These are phyloP conservation scores for Comarum palustre DNA, from an alignment of 306 rosid species.

Conservation along the genomic window DNA sequence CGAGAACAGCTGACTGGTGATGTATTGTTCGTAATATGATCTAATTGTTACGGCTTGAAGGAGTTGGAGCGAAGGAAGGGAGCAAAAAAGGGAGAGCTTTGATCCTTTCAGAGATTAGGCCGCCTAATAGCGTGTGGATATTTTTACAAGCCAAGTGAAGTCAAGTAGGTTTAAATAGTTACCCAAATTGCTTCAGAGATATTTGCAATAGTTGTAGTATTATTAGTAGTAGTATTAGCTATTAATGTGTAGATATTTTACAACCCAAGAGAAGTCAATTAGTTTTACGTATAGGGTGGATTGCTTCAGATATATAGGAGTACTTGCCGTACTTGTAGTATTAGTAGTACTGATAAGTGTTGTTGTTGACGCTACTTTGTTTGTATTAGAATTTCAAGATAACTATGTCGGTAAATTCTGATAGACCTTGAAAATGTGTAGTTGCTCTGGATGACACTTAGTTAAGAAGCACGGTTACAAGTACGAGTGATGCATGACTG, in stretches of 20 bases:
- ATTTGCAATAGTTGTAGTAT: background rate
- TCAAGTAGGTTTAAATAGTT: background rate
- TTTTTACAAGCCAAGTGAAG: background rate
- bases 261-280: constrained; percentile 6
- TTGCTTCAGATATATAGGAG: background rate
- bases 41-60: background rate
- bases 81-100: constrained; percentile 4
- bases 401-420: background rate
- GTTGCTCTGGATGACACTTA: background rate
- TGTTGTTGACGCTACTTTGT: background rate
- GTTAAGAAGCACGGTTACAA: no score
- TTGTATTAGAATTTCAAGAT: background rate
- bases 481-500: no score
- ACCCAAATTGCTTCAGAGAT: background rate
- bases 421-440: background rate
- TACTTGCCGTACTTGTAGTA: background rate
- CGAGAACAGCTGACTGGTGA: background rate
- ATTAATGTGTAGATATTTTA: background rate
- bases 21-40: background rate
- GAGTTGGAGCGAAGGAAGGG: background rate
- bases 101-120: background rate
- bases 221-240: background rate
- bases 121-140: background rate
- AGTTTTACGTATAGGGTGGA: background rate
- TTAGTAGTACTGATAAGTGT: background rate